Evolutionary conservation across 768 basidiomycete species (phyloP).

Genomic region (Termitomyces sp.): DNA sequence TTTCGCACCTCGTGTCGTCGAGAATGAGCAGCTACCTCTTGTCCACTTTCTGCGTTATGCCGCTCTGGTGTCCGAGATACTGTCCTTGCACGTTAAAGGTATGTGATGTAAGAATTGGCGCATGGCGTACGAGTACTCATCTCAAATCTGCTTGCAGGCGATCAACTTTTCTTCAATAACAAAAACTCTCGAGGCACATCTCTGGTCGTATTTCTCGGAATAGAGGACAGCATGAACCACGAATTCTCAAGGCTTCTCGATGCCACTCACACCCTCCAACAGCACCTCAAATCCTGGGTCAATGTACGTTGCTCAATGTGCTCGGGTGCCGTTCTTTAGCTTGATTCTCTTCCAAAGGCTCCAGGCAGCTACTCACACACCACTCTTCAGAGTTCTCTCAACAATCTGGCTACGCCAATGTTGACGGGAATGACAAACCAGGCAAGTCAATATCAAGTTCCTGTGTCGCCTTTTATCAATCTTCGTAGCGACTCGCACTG

Average conservation of each 20-base stretch:
- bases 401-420: background rate
- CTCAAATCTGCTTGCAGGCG: constrained; percentile 21
- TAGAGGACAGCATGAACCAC: background rate
- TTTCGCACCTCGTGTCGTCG: constrained; percentile 16
- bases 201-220: constrained; percentile 17
- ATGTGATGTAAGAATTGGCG: background rate
- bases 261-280: background rate
- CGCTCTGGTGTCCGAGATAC: constrained; percentile 21
- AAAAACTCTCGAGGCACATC: constrained; percentile 11
- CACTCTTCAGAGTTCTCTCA: constrained; percentile 5
- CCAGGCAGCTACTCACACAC: constrained; percentile 6
- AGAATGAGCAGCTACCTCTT: constrained; percentile 13
- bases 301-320: background rate
- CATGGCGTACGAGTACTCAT: background rate
- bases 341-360: background rate
- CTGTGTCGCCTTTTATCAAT: background rate
- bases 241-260: background rate
- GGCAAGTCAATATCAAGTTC: constrained; percentile 8
- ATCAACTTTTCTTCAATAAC: constrained; percentile 24
- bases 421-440: constrained; percentile 15
- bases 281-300: constrained; percentile 4
- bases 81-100: constrained; percentile 25
- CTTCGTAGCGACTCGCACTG: constrained; percentile 18
- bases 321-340: background rate
- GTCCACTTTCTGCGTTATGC: constrained; percentile 24